phyloP scores from a whole-genome alignment of 768 basidiomycete genomes.

The Tephrocybe sp. region DNA sequence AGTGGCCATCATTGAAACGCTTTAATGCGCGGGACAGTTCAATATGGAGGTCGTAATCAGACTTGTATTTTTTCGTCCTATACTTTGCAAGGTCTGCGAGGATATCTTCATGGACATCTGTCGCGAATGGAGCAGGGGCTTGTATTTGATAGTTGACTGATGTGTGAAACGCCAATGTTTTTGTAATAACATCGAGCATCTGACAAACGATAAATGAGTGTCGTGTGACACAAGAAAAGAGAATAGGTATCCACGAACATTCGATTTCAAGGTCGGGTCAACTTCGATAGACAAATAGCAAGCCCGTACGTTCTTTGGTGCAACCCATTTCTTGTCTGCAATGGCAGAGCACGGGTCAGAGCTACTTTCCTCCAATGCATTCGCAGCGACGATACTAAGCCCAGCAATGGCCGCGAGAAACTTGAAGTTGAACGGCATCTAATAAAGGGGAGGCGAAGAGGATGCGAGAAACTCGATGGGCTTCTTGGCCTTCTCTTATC shows the following conservation, averaged over 20 bases:
- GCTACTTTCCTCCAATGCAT: constrained; percentile 1
- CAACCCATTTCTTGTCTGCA: constrained; percentile 55
- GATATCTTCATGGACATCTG: constrained; percentile 59
- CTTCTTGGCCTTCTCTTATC: constrained; percentile 1
- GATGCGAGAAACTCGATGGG: neutral
- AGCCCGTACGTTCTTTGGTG: constrained; percentile 48
- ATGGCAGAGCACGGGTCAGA: constrained; percentile 52
- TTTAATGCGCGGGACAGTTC: constrained; percentile 55
- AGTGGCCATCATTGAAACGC: constrained; percentile 59
- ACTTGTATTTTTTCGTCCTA: constrained; percentile 38
- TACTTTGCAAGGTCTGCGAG: constrained; percentile 50
- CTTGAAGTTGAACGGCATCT: constrained; percentile 8
- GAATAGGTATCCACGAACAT: constrained; percentile 31
- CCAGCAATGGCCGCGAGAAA: constrained; percentile 12
- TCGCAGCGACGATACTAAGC: constrained; percentile 9
- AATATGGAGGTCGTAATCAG: constrained; percentile 57
- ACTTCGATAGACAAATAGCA: constrained; percentile 53
- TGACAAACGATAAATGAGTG: constrained; percentile 18
- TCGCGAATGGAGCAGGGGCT: constrained; percentile 51
- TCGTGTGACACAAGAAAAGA: neutral
- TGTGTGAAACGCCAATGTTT: constrained; percentile 59
- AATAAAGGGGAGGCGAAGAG: neutral
- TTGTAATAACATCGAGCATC: constrained; percentile 59
- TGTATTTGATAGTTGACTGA: constrained; percentile 60
- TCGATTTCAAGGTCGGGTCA: constrained; percentile 44